phyloP scores from a whole-genome alignment of 108 stramenopile genomes.

The Skeletonema menzelii region DNA sequence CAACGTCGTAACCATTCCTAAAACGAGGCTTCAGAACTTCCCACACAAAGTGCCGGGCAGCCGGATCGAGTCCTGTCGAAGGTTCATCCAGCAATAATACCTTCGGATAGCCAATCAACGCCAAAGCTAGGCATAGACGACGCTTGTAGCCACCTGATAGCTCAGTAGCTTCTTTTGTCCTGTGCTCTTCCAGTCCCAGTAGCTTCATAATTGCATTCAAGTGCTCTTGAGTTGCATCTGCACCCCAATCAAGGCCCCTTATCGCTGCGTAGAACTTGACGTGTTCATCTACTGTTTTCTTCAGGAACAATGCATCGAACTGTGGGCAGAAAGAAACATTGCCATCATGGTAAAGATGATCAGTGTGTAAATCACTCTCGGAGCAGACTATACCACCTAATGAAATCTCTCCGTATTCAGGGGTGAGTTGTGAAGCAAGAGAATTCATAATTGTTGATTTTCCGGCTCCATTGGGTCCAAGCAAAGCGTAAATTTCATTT shows the following conservation, averaged over 20 bases:
- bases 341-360: conserved; percentile 11
- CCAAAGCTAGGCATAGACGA: conserved; percentile 20
- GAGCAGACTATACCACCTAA: conserved; percentile 23
- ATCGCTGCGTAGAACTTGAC: conserved; percentile 50
- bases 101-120: conserved; percentile 40
- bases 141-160: conserved; percentile 40
- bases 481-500: conserved; percentile 19
- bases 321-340: conserved; percentile 64
- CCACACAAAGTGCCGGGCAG: conserved; percentile 60
- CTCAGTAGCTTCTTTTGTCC: conserved; percentile 2
- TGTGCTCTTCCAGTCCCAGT: conserved; percentile 31
- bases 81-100: conserved; percentile 68
- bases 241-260: conserved; percentile 44
- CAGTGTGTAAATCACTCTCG: not conserved
- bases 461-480: conserved; percentile 5
- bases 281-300: conserved; percentile 67
- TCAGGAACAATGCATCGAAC: conserved; percentile 58
- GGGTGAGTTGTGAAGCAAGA: conserved; percentile 36
- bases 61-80: conserved; percentile 64
- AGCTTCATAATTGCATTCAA: conserved; percentile 21
- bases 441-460: conserved; percentile 42
- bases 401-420: conserved; percentile 30
- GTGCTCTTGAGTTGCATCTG: conserved; percentile 32
- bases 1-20: conserved; percentile 54
- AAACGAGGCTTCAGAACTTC: conserved; percentile 47